phyloP scores from a whole-genome alignment of 2,329 filamentous ascomycete species.

The Pseudocercospora cruenta region DNA sequence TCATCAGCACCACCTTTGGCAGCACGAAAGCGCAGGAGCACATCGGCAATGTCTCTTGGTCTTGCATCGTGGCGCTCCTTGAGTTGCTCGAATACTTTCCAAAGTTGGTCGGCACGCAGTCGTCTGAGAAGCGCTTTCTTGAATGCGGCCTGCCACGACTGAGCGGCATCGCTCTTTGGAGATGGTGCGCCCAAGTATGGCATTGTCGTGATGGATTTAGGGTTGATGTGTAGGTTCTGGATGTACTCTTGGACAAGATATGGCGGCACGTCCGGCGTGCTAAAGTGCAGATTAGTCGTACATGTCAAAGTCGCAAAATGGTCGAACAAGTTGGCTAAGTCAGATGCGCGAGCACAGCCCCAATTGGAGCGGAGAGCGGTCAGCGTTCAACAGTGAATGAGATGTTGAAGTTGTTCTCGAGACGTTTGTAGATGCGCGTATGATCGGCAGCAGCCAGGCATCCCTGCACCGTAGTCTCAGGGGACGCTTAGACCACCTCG shows the following conservation, averaged over 20 bases:
- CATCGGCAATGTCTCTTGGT: slow-evolving; percentile 27
- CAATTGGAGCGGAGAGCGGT: not conserved
- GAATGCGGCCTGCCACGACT: slow-evolving; percentile 27
- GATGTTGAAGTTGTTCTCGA: not conserved
- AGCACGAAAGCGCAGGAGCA: slow-evolving; percentile 32
- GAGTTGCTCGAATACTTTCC: slow-evolving; percentile 26
- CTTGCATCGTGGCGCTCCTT: slow-evolving; percentile 12
- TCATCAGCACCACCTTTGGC: slow-evolving; percentile 30
- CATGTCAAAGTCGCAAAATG: not conserved
- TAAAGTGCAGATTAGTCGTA: not conserved
- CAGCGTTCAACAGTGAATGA: not conserved
- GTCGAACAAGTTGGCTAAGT: not conserved
- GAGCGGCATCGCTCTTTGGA: slow-evolving; percentile 17
- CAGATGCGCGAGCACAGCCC: not conserved
- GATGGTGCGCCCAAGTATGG: slow-evolving; percentile 22
- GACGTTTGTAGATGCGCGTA: not conserved
- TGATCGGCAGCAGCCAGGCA: not conserved
- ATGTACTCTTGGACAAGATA: not conserved
- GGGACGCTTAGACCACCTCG: too few relatives aligned
- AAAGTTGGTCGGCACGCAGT: slow-evolving; percentile 18
- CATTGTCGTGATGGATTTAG: slow-evolving; percentile 14
- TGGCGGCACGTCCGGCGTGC: not conserved
- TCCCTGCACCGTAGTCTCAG: not conserved
- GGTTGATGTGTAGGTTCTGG: not conserved
- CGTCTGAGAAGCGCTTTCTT: slow-evolving; percentile 24